Conservation (phyloP, 2,329 filamentous ascomycete species). For the Pseudogymnoascus sp. region DNA sequence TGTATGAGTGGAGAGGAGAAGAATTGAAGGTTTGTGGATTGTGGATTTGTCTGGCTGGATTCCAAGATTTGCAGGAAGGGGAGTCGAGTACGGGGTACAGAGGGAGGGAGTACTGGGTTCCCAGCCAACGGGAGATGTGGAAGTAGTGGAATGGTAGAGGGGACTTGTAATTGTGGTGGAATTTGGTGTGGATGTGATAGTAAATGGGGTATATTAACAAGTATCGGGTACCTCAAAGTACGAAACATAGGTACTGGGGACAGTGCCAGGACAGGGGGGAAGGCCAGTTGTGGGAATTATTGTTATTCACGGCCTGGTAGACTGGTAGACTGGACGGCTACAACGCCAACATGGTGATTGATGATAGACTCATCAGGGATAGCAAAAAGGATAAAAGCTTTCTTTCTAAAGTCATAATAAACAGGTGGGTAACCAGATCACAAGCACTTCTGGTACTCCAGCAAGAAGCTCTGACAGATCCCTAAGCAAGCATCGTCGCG, state of each 20-base stretch:
- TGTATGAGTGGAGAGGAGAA: not conserved
- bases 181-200: too few relatives aligned
- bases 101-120: not conserved
- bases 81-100: not conserved
- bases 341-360: not conserved
- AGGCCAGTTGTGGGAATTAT: slow-evolving; percentile 1
- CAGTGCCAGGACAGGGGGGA: not conserved
- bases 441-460: not conserved
- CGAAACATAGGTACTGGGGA: not conserved
- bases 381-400: not conserved
- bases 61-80: slow-evolving; percentile 1
- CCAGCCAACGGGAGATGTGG: not conserved
- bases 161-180: too few relatives aligned
- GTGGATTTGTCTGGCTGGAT: not conserved
- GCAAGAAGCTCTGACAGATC: not conserved
- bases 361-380: not conserved
- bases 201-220: too few relatives aligned
- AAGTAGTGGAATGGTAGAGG: not conserved
- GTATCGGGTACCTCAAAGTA: not conserved
- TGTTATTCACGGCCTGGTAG: not conserved
- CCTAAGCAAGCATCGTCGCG: not conserved
- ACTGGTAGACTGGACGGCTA: not conserved
- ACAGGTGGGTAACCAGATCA: not conserved
- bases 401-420: not conserved
- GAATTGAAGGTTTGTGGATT: not conserved